Percentiles rank a stretch among this genome's conserved stretches.
phyloP scores from a whole-genome alignment of 345 rosid species.

The Eucalyptus brandiana region DNA sequence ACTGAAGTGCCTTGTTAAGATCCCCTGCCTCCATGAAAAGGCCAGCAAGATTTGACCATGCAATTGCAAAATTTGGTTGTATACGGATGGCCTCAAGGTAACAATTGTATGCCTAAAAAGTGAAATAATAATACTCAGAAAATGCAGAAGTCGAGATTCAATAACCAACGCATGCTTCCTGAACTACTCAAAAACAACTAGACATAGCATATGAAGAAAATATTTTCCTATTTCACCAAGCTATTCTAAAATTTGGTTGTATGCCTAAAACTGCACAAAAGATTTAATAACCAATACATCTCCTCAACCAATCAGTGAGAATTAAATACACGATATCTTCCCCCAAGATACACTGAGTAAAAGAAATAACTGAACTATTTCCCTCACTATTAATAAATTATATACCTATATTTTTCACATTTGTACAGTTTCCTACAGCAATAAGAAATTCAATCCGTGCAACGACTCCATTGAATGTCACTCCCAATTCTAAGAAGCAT shows the following conservation, averaged over 20 bases:
- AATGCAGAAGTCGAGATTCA: neutral
- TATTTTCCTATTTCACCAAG: neutral
- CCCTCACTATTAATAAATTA: neutral
- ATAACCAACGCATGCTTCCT: neutral
- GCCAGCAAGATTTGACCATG: constrained; percentile 99
- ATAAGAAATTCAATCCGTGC: neutral
- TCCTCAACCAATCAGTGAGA: neutral
- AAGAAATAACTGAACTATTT: neutral
- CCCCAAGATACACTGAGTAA: neutral
- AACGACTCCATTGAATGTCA: neutral
- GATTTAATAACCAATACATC: neutral
- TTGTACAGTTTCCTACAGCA: neutral
- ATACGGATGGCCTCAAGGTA: constrained; percentile 92
- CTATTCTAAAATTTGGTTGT: neutral
- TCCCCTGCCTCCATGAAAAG: constrained; percentile 99
- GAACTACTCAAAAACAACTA: neutral
- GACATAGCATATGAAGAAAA: neutral
- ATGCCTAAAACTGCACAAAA: neutral
- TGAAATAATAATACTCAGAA: neutral
- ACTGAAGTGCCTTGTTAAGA: constrained; percentile 82
- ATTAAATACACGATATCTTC: neutral
- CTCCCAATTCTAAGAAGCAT: neutral
- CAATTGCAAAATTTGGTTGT: constrained; percentile 96
- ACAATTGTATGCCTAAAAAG: constrained; percentile 98
- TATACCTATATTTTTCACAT: neutral